These are phyloP conservation scores for Hibiscus syriacus DNA, from an alignment of 345 rosid species.

Conservation along the genomic window DNA sequence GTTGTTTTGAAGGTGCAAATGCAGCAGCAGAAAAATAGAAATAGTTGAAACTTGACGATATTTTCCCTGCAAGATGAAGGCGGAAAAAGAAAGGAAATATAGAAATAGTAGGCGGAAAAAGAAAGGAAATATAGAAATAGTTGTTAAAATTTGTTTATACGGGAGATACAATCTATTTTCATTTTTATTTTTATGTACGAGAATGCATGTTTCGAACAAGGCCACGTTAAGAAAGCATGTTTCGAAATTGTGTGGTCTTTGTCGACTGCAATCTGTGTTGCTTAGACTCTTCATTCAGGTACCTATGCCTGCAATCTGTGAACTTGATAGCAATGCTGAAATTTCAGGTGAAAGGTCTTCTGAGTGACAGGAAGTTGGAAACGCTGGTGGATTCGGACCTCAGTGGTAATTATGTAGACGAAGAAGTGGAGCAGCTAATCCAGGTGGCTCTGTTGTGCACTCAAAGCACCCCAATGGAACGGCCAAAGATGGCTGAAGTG, in stretches of 20 bases:
- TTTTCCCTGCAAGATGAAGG: background rate
- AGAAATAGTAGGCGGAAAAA: no score
- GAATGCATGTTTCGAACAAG: background rate
- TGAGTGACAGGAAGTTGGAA: constrained; percentile 69
- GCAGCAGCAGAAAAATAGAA: background rate
- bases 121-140: no score
- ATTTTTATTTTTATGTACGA: background rate
- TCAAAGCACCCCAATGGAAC: constrained; percentile 60
- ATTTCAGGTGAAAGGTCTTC: constrained; percentile 81
- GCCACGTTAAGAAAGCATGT: background rate
- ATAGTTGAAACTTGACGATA: background rate
- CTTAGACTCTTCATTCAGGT: background rate
- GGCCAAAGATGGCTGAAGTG: constrained; percentile 97
- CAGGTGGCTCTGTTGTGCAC: constrained; percentile 88
- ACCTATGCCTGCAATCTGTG: background rate
- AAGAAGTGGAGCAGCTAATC: constrained; percentile 73
- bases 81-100: background rate
- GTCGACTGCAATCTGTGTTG: no score
- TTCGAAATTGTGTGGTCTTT: no score
- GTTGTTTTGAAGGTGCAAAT: background rate
- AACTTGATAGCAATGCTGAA: background rate
- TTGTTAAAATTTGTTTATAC: background rate
- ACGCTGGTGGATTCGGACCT: constrained; percentile 62
- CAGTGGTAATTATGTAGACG: constrained; percentile 40
- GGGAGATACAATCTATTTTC: background rate